Evolutionary conservation across 73 alveolate species (phyloP).

Genomic region (Uronychia setigera): DNA sequence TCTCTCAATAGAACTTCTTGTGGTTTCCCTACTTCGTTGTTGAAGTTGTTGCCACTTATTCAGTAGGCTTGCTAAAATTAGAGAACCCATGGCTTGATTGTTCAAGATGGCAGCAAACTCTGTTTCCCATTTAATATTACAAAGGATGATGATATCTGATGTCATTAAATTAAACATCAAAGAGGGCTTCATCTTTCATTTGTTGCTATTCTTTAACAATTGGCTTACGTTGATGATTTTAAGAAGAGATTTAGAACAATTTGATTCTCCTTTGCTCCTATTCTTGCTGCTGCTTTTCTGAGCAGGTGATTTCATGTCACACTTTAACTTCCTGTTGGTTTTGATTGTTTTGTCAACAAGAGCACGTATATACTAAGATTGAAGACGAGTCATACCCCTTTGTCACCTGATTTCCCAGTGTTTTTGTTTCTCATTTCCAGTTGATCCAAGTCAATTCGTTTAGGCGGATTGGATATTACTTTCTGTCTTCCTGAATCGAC

Average conservation of each 20-base stretch:
- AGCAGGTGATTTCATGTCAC: not conserved
- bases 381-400: not conserved
- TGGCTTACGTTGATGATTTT: not conserved
- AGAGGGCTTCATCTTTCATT: too few relatives aligned
- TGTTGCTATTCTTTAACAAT: not conserved
- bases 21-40: too few relatives aligned
- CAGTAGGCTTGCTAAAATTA: too few relatives aligned
- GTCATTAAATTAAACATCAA: too few relatives aligned
- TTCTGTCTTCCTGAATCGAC: not conserved
- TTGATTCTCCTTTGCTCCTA: not conserved
- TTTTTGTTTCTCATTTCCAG: not conserved
- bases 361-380: not conserved
- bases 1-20: too few relatives aligned
- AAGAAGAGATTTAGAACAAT: not conserved
- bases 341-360: not conserved
- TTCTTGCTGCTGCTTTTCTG: not conserved
- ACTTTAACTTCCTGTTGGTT: not conserved
- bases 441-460: not conserved
- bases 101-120: too few relatives aligned
- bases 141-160: too few relatives aligned
- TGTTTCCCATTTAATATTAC: too few relatives aligned
- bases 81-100: too few relatives aligned
- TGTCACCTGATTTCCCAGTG: not conserved
- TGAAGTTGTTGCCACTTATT: too few relatives aligned
- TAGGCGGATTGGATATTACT: not conserved